Base-by-base conservation (phyloP, 2,329 filamentous ascomycete species). In the Rugonectria rugulosa region DNA sequence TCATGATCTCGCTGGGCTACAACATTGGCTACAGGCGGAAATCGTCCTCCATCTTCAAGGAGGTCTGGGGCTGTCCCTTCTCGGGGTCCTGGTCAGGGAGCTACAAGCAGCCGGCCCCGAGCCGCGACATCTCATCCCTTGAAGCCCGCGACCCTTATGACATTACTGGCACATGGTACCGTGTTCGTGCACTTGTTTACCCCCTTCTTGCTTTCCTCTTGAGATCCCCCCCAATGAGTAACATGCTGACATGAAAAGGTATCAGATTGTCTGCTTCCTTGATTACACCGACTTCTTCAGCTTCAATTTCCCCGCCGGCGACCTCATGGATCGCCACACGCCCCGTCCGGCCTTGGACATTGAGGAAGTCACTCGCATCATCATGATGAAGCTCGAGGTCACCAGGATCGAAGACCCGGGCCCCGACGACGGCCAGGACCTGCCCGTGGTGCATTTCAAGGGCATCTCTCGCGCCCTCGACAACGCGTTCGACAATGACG, bases 231-330 rank as follows among this genome's bases (percentile, higher is more conserved):
- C 4, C 2, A 20, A 9, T 27, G 38, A 41, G 32, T 12, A 21
- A 9, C 27, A 27, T 27, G 31, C 55, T 66, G 47, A 69, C 63
- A 56, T 46, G 23, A 56, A 29, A 54, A 65, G 42, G 53, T 47
- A 27, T 11, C 54, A 77, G 72, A 66, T 81, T 29, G 72, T 80
- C 3, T 81, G 75, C 60, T 83, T 82, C 59, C 70, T 84, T 57
- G 88, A 92, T 70, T 92, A 89, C 69, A 85, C 82, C 63, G 89
- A 92, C 68, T 84, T 93, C 29, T 89, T 87, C 70, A 74, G 76
- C 17, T 92, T 87, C 76, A 93, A 93, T 68, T 92, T 92, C 66
- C 75, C 74, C n/a, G 63, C 70, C 2, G 72, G 71, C 7, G 72
- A 77, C 6, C 69, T 76, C 10, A 70, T 78, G 1, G 75, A 73